A percentile compares a stretch with the other conserved stretches of the same genome.
Conservation (phyloP, 73 alveolate genomes). For the Paramecium bursaria region DNA sequence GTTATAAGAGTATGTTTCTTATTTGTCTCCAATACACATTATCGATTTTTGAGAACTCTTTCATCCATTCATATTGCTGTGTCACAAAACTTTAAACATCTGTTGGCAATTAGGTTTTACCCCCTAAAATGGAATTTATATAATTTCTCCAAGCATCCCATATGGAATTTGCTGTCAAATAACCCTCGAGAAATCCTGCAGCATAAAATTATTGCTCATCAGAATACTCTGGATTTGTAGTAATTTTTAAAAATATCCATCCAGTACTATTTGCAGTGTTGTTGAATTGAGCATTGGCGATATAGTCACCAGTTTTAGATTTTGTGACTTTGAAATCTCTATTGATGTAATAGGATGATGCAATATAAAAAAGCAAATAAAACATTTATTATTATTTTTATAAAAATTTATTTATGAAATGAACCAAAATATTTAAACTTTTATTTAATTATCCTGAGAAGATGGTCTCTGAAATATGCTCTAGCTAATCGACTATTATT, state of each 20-base stretch:
- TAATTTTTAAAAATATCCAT: conserved; percentile 44
- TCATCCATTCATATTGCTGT: conserved; percentile 44
- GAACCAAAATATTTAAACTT: no score
- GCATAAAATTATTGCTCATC: conserved; percentile 39
- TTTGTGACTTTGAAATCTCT: no score
- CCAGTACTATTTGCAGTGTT: conserved; percentile 62
- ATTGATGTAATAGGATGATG: no score
- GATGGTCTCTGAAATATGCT: no score
- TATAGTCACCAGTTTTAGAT: no score
- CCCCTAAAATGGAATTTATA: conserved; percentile 22
- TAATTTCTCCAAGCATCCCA: conserved; percentile 50
- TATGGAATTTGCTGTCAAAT: conserved; percentile 18
- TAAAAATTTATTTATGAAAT: no score
- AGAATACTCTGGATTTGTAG: background rate
- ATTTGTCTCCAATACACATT: conserved; percentile 53
- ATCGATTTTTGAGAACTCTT: background rate
- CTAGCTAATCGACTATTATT: no score
- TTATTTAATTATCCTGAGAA: no score
- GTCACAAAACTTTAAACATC: background rate
- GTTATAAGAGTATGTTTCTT: conserved; percentile 16
- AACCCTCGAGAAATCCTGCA: conserved; percentile 63
- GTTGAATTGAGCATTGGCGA: conserved; percentile 18
- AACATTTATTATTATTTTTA: no score
- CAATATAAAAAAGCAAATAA: no score
- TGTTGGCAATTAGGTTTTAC: conserved; percentile 21